A percentile compares a stretch with the other conserved stretches of the same genome.
Evolutionary conservation across 1,284 basidiomycete genomes (phyloP).

Genomic region (Cryptococcus maquisensis): DNA sequence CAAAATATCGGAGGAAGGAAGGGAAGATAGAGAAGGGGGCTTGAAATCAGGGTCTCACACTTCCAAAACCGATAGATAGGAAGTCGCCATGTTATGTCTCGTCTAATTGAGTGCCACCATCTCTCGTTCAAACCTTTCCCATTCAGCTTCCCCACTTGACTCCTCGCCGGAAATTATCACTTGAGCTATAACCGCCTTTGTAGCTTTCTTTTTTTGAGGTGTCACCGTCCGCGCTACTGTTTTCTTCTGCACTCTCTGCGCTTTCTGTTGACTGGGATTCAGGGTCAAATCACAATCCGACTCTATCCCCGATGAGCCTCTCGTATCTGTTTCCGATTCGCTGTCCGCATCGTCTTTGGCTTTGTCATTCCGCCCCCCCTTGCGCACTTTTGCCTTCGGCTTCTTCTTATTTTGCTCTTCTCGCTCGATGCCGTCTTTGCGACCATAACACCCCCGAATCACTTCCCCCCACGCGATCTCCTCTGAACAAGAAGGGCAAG

Average conservation of each 20-base stretch:
- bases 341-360: too few species aligned
- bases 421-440: constrained; percentile 42
- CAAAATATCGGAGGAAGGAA: too few species aligned
- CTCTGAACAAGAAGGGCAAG: constrained; percentile 57
- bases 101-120: constrained; percentile 4
- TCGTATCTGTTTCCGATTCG: too few species aligned
- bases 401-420: constrained; percentile 15
- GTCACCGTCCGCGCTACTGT: constrained; percentile 60
- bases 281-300: too few species aligned
- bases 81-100: too few species aligned
- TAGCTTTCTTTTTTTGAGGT: constrained; percentile 18
- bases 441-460: constrained; percentile 63
- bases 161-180: neutral
- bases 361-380: neutral
- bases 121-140: constrained; percentile 12
- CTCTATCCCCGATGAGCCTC: too few species aligned
- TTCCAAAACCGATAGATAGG: too few species aligned
- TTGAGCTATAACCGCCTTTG: constrained; percentile 7
- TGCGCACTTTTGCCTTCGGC: neutral
- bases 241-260: too few species aligned
- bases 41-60: too few species aligned
- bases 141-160: constrained; percentile 6
- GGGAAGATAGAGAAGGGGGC: too few species aligned
- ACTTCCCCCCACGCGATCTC: constrained; percentile 69
- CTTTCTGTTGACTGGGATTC: too few species aligned